Conservation (phyloP, 495 filamentous ascomycete genomes). For the Cercophora sp. region DNA sequence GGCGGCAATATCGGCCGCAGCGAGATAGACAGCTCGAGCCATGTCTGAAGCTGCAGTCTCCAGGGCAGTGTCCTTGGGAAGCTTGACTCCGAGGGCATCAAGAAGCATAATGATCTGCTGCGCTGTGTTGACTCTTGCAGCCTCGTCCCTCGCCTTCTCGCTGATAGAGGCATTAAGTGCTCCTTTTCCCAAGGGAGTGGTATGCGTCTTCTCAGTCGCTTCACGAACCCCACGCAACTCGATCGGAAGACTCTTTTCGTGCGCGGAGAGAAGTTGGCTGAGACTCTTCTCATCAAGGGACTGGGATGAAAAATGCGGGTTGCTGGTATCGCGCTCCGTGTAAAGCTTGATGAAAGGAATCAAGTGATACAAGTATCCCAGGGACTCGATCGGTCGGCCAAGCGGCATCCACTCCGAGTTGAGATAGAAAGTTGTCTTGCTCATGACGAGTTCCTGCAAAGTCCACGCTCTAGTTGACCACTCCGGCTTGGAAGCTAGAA, state of each 20-base stretch:
- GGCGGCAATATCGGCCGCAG: conserved; percentile 19
- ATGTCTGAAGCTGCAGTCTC: conserved; percentile 32
- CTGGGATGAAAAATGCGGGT: too few species aligned
- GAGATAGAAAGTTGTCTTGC: conserved; percentile 43
- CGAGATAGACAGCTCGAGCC: conserved; percentile 27
- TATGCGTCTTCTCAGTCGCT: not conserved
- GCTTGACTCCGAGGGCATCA: conserved; percentile 24
- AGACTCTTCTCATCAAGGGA: not conserved
- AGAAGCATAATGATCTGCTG: conserved; percentile 31
- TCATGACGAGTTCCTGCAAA: conserved; percentile 48
- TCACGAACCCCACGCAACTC: not conserved
- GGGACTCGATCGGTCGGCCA: conserved; percentile 32
- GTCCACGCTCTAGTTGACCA: conserved; percentile 47
- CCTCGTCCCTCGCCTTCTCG: conserved; percentile 1
- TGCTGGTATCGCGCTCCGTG: conserved; percentile 21
- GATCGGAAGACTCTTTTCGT: not conserved
- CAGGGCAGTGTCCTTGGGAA: conserved; percentile 27
- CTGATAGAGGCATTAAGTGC: not conserved
- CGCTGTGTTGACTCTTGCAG: conserved; percentile 5
- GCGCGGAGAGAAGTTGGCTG: not conserved
- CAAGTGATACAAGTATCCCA: conserved; percentile 40
- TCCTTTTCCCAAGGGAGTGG: not conserved
- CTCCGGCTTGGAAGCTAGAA: conserved; percentile 22
- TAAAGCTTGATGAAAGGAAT: conserved; percentile 35
- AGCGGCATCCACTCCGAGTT: conserved; percentile 38